A percentile compares a stretch with the other conserved stretches of the same genome.
Conservation (phyloP, 2,329 filamentous ascomycete genomes). For the Clarireedia hainanense region DNA sequence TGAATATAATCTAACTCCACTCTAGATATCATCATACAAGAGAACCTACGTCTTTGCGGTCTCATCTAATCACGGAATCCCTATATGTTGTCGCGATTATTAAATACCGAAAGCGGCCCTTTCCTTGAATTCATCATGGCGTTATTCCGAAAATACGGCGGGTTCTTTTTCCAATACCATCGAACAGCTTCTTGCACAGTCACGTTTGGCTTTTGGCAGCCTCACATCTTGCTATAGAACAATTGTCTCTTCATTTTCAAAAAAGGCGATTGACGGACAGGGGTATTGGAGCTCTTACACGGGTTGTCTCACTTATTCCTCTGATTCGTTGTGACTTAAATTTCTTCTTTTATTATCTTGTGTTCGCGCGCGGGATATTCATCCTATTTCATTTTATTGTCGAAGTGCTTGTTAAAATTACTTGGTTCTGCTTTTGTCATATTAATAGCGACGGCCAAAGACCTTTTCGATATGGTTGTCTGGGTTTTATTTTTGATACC, state of each 20-base stretch:
- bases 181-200: conserved; percentile 16
- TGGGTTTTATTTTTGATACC: background rate
- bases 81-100: background rate
- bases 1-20: conserved; percentile 34
- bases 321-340: conserved; percentile 21
- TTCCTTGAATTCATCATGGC: conserved; percentile 25
- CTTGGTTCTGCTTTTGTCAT: conserved; percentile 13
- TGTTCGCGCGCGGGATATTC: conserved; percentile 1
- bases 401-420: background rate
- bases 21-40: conserved; percentile 98
- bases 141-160: conserved; percentile 27
- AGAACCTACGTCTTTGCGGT: conserved; percentile 94
- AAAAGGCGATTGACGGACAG: background rate
- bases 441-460: conserved; percentile 19
- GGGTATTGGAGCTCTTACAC: conserved; percentile 1
- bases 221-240: conserved; percentile 17
- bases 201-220: conserved; percentile 10
- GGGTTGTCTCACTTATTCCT: conserved; percentile 6
- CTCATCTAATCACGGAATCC: conserved; percentile 59
- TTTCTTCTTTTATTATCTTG: conserved; percentile 14
- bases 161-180: conserved; percentile 26
- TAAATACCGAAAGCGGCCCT: conserved; percentile 6
- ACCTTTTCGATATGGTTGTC: conserved; percentile 7
- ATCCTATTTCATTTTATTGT: conserved; percentile 8
- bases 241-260: conserved; percentile 13